A percentile compares a stretch with the other conserved stretches of the same genome.
phyloP scores from a whole-genome alignment of 345 rosid genomes.

The Clausena lansium region DNA sequence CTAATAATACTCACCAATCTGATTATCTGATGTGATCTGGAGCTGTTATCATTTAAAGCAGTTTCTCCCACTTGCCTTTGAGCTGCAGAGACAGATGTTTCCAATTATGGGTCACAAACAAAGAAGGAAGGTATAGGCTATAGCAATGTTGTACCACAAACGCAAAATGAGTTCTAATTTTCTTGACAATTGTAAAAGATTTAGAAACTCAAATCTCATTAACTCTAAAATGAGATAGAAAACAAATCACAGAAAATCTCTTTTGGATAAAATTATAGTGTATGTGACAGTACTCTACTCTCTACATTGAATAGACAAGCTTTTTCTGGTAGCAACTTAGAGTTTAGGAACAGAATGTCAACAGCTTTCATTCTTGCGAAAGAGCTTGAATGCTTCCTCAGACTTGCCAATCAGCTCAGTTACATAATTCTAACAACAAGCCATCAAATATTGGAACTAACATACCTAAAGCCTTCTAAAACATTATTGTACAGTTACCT shows the following conservation, averaged over 20 bases:
- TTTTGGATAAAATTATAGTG: neutral
- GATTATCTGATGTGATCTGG: slow-evolving; percentile 96
- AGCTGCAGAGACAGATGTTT: slow-evolving; percentile 45
- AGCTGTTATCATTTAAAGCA: slow-evolving; percentile 84
- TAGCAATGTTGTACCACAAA: neutral
- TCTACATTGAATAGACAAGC: neutral
- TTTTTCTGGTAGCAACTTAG: neutral
- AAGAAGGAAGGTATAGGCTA: neutral
- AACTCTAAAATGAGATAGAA: no score
- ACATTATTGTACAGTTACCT: slow-evolving; percentile 42
- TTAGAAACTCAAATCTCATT: neutral
- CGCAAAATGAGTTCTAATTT: neutral
- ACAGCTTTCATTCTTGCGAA: neutral
- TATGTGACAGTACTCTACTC: neutral
- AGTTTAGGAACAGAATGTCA: neutral
- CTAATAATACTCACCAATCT: slow-evolving; percentile 62
- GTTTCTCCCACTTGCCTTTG: slow-evolving; percentile 99
- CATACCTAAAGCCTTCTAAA: neutral
- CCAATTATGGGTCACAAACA: slow-evolving; percentile 5
- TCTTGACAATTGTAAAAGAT: neutral
- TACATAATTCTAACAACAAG: neutral
- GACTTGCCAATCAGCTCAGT: neutral
- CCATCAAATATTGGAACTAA: slow-evolving; percentile 3
- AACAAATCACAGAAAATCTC: neutral
- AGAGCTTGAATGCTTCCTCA: neutral